Evolutionary conservation across 257 asterid species (phyloP).

Genomic region (Plantago elongata): DNA sequence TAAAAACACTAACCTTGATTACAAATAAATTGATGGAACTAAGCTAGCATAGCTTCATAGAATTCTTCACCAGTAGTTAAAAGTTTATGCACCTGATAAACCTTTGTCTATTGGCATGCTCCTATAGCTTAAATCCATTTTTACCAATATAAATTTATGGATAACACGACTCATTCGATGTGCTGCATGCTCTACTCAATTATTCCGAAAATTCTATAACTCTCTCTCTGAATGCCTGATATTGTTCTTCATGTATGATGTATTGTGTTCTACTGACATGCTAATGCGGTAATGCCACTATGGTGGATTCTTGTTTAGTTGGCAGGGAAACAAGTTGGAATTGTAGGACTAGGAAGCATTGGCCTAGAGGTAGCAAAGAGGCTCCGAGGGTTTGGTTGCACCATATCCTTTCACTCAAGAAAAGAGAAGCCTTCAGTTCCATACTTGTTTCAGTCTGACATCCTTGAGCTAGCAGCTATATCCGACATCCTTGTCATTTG

Average conservation of each 20-base stretch:
- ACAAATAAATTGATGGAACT: background rate
- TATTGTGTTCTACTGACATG: no score
- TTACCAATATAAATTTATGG: no score
- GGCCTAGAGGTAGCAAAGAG: slow-evolving; percentile 71
- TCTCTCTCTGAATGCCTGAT: no score
- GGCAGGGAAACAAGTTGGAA: slow-evolving; percentile 64
- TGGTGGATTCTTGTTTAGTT: slow-evolving; percentile 32
- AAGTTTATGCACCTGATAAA: background rate
- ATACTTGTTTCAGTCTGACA: slow-evolving; percentile 30
- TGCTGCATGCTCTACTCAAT: no score
- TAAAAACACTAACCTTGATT: background rate
- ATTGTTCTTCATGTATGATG: no score
- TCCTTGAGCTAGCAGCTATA: slow-evolving; percentile 39
- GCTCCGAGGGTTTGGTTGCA: slow-evolving; percentile 62
- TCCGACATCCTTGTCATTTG: slow-evolving; percentile 52
- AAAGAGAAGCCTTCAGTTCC: slow-evolving; percentile 35
- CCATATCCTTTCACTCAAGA: slow-evolving; percentile 52
- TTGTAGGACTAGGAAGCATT: slow-evolving; percentile 84
- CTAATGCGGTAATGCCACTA: no score
- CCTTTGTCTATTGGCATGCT: background rate
- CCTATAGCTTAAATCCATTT: background rate
- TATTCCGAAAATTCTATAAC: no score
- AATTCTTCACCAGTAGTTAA: background rate
- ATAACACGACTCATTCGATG: no score
- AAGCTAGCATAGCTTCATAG: background rate